phyloP scores from a whole-genome alignment of 2,329 filamentous ascomycete species.

The Colletotrichum lupini region DNA sequence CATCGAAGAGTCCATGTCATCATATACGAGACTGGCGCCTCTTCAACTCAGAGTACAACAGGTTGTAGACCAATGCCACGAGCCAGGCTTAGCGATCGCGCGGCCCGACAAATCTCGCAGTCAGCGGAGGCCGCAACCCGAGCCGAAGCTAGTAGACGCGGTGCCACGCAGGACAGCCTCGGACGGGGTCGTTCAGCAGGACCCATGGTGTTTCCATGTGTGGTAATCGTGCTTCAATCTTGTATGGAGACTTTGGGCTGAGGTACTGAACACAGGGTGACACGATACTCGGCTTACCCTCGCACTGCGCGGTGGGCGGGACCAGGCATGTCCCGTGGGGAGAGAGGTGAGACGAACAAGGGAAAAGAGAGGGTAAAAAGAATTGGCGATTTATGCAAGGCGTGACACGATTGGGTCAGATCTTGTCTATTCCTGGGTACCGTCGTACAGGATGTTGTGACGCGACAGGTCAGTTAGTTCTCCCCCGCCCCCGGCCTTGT shows the following conservation, averaged over 20 bases:
- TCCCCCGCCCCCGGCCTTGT: constrained; percentile 14
- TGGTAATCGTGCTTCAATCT: constrained; percentile 4
- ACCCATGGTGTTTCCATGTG: constrained; percentile 4
- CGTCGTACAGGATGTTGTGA: background rate
- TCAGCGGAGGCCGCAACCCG: constrained; percentile 18
- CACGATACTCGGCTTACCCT: background rate
- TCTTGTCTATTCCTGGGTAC: constrained; percentile 19
- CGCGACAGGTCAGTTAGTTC: constrained; percentile 21
- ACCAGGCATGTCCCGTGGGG: constrained; percentile 1
- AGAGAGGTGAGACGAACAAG: constrained; percentile 11
- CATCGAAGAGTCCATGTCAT: background rate
- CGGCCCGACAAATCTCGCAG: constrained; percentile 28
- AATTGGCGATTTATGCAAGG: background rate
- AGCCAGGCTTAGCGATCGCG: constrained; percentile 19
- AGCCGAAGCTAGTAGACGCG: constrained; percentile 18
- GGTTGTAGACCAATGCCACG: constrained; percentile 11
- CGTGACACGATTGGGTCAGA: constrained; percentile 20
- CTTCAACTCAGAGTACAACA: constrained; percentile 4
- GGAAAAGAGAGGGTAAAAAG: background rate
- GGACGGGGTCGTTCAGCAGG: constrained; percentile 13
- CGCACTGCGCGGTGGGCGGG: background rate
- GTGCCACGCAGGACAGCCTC: constrained; percentile 22
- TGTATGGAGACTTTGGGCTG: background rate
- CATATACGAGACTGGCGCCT: constrained; percentile 3
- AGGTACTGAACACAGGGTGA: background rate